Evolutionary conservation across 129 eudicot genomes (phyloP).

Genomic region (Deinandra increscens): DNA sequence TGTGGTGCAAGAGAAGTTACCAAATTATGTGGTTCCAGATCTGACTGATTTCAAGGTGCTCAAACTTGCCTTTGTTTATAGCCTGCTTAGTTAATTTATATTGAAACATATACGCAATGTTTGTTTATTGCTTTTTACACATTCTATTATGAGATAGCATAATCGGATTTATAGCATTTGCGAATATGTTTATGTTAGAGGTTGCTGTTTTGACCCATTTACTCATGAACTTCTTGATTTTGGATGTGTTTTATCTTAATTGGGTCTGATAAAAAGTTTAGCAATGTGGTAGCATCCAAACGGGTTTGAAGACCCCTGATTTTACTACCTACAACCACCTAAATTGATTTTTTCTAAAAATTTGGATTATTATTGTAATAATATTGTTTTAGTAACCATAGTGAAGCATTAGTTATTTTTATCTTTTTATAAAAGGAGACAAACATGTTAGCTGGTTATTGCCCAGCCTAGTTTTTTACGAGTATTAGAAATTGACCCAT

Average conservation of each 20-base stretch:
- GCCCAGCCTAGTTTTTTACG: not conserved
- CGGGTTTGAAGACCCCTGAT: too few species aligned
- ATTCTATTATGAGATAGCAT: not conserved
- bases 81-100: not conserved
- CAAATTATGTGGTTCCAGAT: conserved; percentile 86
- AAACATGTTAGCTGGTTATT: not conserved
- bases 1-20: conserved; percentile 73
- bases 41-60: conserved; percentile 84
- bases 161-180: not conserved
- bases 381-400: too few species aligned
- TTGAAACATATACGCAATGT: not conserved
- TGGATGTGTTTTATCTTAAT: not conserved
- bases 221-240: not conserved
- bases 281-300: not conserved
- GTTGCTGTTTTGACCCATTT: not conserved
- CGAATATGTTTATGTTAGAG: not conserved
- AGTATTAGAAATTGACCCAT: not conserved
- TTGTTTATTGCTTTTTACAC: not conserved
- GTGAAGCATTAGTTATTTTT: not conserved
- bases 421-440: not conserved
- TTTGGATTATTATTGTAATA: too few species aligned
- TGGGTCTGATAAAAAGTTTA: not conserved
- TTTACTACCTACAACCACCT: too few species aligned
- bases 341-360: too few species aligned
- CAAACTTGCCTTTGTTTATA: not conserved